Base-by-base conservation (phyloP, 2,329 filamentous ascomycete species). In the Pleoardoris graminearum region DNA sequence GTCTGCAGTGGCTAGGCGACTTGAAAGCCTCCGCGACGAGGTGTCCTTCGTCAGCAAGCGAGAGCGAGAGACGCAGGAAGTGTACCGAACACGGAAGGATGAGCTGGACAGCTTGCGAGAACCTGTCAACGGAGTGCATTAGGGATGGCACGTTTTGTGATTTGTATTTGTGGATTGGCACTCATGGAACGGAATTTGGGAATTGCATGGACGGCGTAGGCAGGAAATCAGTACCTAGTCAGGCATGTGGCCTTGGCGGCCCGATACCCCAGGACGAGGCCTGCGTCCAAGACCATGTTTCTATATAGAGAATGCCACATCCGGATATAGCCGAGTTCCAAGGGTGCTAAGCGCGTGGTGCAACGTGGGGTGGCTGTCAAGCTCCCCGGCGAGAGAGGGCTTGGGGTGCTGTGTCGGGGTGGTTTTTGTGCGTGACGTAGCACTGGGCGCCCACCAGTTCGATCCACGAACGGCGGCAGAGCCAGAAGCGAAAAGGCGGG, bases 31-130 rank as follows among this genome's bases (percentile, higher is more conserved):
- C 51, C 84, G 91, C 45, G 87, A 89, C n/a, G 91, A 97, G 71
- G 91, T 96, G 19, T 82, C 80, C 6, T 90, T 89, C 63, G 83
- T 97, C 8, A 89, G 85, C 61, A 85, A 85, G 63, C 81, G 93
- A 57, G 93, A 97, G 77, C 82, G 92, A 53, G 91, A 97, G 75
- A 91, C 91, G 6, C 94, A 99, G 75, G 91, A 97, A 59, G 72
- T 88, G 65, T 99, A 94, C 70, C 83, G 89, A 62, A 78, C 77
- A 58, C 83, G 85, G 53, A 90, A 83, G 74, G 90, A 91, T 41
- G 94, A 97, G 78, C 73, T 97, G 60, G 84, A 86, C 42, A 77
- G 75, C 48, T 75, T 96, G 63, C 54, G 60, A 32, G 60, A 69
- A 33, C 69, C 70, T 16, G 63, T 68, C 27, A 73, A 75, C 54